Base-by-base conservation (phyloP, 768 basidiomycete genomes). In the Podaxis pistillaris region DNA sequence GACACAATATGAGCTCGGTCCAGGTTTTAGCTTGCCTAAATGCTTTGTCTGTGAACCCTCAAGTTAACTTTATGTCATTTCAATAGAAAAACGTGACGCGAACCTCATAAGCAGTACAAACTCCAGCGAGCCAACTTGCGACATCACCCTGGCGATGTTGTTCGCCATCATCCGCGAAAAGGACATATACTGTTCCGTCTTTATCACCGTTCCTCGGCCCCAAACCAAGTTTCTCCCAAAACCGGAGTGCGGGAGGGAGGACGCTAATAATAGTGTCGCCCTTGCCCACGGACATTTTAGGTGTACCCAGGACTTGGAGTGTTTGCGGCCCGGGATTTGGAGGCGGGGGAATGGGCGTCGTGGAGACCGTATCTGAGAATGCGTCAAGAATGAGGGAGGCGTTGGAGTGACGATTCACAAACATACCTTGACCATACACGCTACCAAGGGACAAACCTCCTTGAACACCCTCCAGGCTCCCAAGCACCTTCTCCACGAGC, bases 181-280 rank as follows among this genome's bases (percentile, higher is more conserved):
- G 74, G 0, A 87, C 84, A 71, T 87, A 91, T 1, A 83, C 84
- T 1, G 79, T 81, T 3, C 90, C 78, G 66, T 94, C 80, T 74
- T 94, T 94, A 62, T 75, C 77, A 6, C 94, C 93, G 38, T 82
- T 82, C 52, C 82, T 80, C 0, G 93, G 93, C 15, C 80, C 78
- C 49, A 95, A 70, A 0, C 90, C 91, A 12, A 94, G 79, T 71
- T 93, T 94, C 67, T 91, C 88, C 93, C 93, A 94, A 71, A 94
- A 94, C 1, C 87, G 81, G 24, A 94, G 69, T 0, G 91, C 88
- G 3, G 90, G 73, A 1, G 91, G 87, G 13, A 85, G 72, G 17
- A 91, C 72, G 46, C 92, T 86, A n/a, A 94, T 77, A 28, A 92
- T 73, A 3, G 84, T 80, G 40, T 88, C 86, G 2, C 84, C 83